Evolutionary conservation across 2,329 filamentous ascomycete genomes (phyloP).

Genomic region (Fusarium clavum): DNA sequence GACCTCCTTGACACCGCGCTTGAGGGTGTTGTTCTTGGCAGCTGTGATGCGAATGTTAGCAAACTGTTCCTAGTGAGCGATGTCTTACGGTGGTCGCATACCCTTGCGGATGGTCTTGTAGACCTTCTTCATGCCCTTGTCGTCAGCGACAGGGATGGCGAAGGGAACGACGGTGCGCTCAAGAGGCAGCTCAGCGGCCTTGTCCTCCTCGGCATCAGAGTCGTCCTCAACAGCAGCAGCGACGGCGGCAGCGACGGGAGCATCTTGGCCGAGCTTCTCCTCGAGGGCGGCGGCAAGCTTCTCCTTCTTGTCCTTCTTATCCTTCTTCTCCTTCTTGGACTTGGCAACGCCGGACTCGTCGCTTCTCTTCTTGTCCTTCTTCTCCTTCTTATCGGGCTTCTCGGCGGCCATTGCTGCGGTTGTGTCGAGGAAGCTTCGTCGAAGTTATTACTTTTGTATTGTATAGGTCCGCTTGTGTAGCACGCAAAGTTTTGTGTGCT

Average conservation of each 20-base stretch:
- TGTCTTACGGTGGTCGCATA: slow-evolving; percentile 49
- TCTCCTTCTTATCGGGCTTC: slow-evolving; percentile 64
- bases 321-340: slow-evolving; percentile 69
- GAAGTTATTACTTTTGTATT: slow-evolving; percentile 25
- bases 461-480: slow-evolving; percentile 11
- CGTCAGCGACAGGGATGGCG: slow-evolving; percentile 82
- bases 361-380: slow-evolving; percentile 71
- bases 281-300: slow-evolving; percentile 75
- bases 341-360: slow-evolving; percentile 66
- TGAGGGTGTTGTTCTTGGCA: slow-evolving; percentile 93
- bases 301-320: slow-evolving; percentile 80
- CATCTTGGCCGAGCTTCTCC: slow-evolving; percentile 70
- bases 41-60: slow-evolving; percentile 64
- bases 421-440: slow-evolving; percentile 27
- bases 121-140: slow-evolving; percentile 76
- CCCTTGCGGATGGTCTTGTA: slow-evolving; percentile 68
- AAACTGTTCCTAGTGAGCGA: background rate
- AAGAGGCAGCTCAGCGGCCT: slow-evolving; percentile 55
- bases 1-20: slow-evolving; percentile 98
- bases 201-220: slow-evolving; percentile 61
- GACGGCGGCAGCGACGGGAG: slow-evolving; percentile 57
- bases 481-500: slow-evolving; percentile 20
- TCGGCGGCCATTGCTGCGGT: slow-evolving; percentile 59
- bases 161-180: slow-evolving; percentile 80
- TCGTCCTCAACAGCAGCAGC: slow-evolving; percentile 58